Conservation (phyloP, 2,329 filamentous ascomycete species). For the Ceratocystis alfenasii region DNA sequence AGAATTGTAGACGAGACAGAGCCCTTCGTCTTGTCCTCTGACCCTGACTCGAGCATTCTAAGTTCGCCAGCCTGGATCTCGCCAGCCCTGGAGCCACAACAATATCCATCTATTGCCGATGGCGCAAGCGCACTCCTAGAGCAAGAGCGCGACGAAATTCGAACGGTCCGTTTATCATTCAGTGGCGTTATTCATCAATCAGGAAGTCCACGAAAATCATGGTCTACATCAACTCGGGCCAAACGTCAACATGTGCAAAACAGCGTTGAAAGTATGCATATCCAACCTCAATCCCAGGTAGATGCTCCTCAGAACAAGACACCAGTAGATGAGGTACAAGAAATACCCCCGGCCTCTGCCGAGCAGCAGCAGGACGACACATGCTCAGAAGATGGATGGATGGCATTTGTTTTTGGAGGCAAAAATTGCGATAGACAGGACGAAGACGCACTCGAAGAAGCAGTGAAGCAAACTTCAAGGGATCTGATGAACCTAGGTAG, state of each 20-base stretch:
- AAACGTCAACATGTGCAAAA: background rate
- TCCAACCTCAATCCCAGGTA: background rate
- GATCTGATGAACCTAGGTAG: conserved; percentile 2
- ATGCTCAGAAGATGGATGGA: conserved; percentile 18
- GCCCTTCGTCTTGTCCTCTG: conserved; percentile 5
- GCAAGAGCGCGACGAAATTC: background rate
- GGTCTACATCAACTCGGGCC: background rate
- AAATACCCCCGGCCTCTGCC: background rate
- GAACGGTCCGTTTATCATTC: background rate
- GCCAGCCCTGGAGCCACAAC: background rate
- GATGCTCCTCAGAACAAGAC: background rate
- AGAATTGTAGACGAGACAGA: background rate
- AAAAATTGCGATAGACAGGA: background rate
- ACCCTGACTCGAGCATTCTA: background rate
- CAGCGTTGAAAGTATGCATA: background rate
- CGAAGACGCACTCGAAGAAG: conserved; percentile 11
- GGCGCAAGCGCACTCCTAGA: background rate
- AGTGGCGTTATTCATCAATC: conserved; percentile 3
- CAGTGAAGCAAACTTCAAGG: conserved; percentile 5
- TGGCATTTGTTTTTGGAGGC: conserved; percentile 18
- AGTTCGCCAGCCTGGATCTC: background rate
- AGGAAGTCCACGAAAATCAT: background rate
- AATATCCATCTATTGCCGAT: background rate
- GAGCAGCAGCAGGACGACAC: background rate
- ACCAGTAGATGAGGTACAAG: background rate